Evolutionary conservation across 192 early-diverging fungal genomes (phyloP), one percentile per base, ranked within the genome.

Genomic region (Backusella luteola): DNA sequence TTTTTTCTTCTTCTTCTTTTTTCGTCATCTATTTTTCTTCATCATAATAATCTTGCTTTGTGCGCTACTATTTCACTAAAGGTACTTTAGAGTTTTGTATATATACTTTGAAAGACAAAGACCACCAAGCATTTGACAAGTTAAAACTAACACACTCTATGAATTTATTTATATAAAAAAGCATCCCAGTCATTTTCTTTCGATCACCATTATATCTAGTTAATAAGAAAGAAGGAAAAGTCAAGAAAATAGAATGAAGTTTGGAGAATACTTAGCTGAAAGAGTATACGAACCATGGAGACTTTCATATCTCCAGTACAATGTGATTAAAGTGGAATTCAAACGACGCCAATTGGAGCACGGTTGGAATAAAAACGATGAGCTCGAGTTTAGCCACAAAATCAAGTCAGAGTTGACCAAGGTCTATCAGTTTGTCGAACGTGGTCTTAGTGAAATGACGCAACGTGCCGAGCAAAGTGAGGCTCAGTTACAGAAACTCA

Each of bases 341-440:
- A 89, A 87, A 46, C 53, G 59, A 34, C 71, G 73, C 8, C 76
- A 77, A 41, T 32, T 71, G 19, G 44, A 67, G 21, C 49, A 70
- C 6, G 85, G 85, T 56, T 95, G 94, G 90, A 93, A 87, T 29
- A 93, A 93, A 68, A 85, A 89, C 21, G 92, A 96, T 72, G 97
- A 96, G 79, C 85, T 87, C 5, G 93, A 92, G 69, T 97, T 98
- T 90, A 93, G 93, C 19, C 88, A 94, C 70, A 84, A 86, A 34
- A 78, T 98, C 2, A 92, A 95, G 56, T 84, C 90, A 36, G 96
- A 98, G 82, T 85, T 98, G 35, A 92, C 91, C 75, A 97, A 96
- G 89, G 90, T 90, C 42, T 88, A 88, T 76, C 78, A 76, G 15
- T 95, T 95, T 82, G 89, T 90, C 63, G 85, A 90, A 68, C 76